Conservation (phyloP, 2,329 filamentous ascomycete genomes). For the Alternaria infectoria region DNA sequence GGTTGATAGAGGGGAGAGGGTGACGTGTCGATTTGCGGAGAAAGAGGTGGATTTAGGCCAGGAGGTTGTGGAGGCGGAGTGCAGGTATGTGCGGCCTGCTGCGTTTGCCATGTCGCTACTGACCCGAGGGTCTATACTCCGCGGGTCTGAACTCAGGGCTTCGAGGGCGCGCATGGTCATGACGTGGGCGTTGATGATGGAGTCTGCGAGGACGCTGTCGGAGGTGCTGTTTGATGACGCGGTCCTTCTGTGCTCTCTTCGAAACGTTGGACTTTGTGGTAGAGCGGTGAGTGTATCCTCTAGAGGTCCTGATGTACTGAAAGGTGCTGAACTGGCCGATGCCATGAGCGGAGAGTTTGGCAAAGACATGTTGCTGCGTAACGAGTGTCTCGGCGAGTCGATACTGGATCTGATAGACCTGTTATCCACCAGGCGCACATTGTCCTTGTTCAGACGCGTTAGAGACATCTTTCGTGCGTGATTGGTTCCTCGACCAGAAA, state of each 20-base stretch:
- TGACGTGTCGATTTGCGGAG: constrained; percentile 24
- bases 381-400: constrained; percentile 25
- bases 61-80: not conserved
- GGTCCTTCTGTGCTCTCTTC: constrained; percentile 22
- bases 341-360: constrained; percentile 1
- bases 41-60: constrained; percentile 22
- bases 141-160: constrained; percentile 21
- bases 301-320: not conserved
- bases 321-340: constrained; percentile 4
- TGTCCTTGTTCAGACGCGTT: constrained; percentile 26
- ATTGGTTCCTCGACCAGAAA: constrained; percentile 7
- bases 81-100: constrained; percentile 6
- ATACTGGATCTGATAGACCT: constrained; percentile 22
- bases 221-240: constrained; percentile 12
- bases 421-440: constrained; percentile 32
- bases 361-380: constrained; percentile 19
- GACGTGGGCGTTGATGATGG: constrained; percentile 38
- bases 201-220: constrained; percentile 35
- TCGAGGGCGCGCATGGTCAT: constrained; percentile 39
- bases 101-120: not conserved
- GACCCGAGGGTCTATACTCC: constrained; percentile 7
- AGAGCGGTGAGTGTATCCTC: not conserved
- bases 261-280: constrained; percentile 1
- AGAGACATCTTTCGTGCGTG: constrained; percentile 33
- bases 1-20: constrained; percentile 12